Evolutionary conservation across 2,329 filamentous ascomycete genomes (phyloP).

Genomic region (Monosporascus sp.): DNA sequence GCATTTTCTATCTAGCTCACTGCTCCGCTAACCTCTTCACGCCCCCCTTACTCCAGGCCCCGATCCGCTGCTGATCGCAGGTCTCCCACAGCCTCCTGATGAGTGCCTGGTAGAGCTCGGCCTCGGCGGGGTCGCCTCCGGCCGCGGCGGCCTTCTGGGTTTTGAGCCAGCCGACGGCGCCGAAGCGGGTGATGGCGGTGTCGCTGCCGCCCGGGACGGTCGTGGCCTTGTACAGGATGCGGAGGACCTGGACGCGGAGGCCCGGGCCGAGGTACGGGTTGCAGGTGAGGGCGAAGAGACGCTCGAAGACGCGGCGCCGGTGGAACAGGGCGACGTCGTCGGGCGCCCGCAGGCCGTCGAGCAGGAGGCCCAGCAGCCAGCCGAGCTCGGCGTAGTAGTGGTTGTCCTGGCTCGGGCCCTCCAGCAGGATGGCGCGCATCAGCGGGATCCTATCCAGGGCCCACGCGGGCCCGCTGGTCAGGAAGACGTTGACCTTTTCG

Average conservation of each 20-base stretch:
- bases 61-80: conserved; percentile 25
- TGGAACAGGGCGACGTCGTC: conserved; percentile 26
- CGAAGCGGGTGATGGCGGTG: conserved; percentile 27
- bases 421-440: conserved; percentile 54
- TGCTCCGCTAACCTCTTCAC: conserved; percentile 16
- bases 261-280: conserved; percentile 22
- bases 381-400: conserved; percentile 26
- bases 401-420: conserved; percentile 35
- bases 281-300: conserved; percentile 33
- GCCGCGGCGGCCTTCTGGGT: conserved; percentile 17
- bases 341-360: conserved; percentile 22
- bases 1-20: neutral
- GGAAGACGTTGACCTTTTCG: conserved; percentile 77
- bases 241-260: conserved; percentile 21
- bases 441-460: conserved; percentile 66
- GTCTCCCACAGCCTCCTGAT: conserved; percentile 21
- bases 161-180: conserved; percentile 23
- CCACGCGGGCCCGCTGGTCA: conserved; percentile 76
- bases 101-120: conserved; percentile 21
- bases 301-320: conserved; percentile 43
- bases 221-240: conserved; percentile 22
- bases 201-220: conserved; percentile 25
- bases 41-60: conserved; percentile 24
- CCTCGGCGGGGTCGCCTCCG: conserved; percentile 11
- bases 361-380: conserved; percentile 26